Percentiles rank a stretch among this genome's conserved stretches.
Evolutionary conservation across 192 early-diverging fungal genomes (phyloP).

Genomic region (Jimgerdemannia lactiflua): DNA sequence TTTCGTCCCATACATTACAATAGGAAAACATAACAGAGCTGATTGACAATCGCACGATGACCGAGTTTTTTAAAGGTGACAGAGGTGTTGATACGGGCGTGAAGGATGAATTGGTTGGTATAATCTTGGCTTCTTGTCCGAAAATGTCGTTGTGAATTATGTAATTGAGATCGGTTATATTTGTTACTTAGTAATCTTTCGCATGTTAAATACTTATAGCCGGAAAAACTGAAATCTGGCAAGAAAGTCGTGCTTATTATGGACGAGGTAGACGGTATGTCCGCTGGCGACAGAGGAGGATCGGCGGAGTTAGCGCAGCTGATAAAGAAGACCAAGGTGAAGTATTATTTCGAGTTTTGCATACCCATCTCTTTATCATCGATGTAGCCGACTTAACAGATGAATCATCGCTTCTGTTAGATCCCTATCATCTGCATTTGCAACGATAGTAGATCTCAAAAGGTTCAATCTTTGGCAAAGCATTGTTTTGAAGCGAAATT

Average conservation of each 20-base stretch:
- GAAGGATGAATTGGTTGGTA: background rate
- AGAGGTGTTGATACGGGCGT: conserved; percentile 1
- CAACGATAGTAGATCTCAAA: conserved; percentile 88
- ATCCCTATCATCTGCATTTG: conserved; percentile 99
- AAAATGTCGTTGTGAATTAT: too few species aligned
- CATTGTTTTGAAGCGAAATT: conserved; percentile 85
- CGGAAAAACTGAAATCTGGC: conserved; percentile 3
- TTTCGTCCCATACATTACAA: too few species aligned
- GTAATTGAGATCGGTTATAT: background rate
- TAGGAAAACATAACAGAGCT: conserved; percentile 41
- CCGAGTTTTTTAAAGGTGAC: conserved; percentile 41
- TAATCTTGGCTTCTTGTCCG: background rate
- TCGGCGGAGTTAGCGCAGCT: conserved; percentile 80
- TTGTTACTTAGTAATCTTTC: background rate
- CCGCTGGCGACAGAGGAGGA: conserved; percentile 94
- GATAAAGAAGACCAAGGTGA: conserved; percentile 84
- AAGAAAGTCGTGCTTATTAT: conserved; percentile 82
- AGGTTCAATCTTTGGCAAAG: conserved; percentile 80
- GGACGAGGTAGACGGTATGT: conserved; percentile 99
- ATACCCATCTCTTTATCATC: background rate
- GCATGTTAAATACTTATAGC: background rate
- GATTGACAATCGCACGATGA: conserved; percentile 58
- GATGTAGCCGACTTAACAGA: background rate
- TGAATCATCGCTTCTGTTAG: conserved; percentile 20
- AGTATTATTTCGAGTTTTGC: background rate